phyloP scores from a whole-genome alignment of 768 basidiomycete species.

The Tricholoma sp. region DNA sequence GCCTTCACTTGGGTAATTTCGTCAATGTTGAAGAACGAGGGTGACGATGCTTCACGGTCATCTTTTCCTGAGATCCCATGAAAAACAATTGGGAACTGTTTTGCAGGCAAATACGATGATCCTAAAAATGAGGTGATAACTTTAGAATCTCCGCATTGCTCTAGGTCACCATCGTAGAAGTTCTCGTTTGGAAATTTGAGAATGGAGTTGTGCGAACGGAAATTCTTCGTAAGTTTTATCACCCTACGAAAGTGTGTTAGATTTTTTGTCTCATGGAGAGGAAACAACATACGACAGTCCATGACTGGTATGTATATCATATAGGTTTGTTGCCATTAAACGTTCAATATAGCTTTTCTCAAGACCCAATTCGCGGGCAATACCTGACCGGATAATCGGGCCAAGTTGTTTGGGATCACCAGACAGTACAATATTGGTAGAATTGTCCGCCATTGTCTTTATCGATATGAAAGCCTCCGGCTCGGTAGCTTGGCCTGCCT shows the following conservation, averaged over 20 bases:
- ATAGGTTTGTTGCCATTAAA: constrained; percentile 43
- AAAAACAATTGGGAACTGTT: constrained; percentile 57
- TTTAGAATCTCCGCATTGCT: constrained; percentile 37
- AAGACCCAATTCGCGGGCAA: constrained; percentile 53
- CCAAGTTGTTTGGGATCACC: constrained; percentile 73
- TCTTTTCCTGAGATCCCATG: constrained; percentile 58
- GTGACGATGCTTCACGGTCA: constrained; percentile 59
- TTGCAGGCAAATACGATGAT: constrained; percentile 36
- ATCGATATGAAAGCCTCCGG: constrained; percentile 60
- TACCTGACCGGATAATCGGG: constrained; percentile 55
- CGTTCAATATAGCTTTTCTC: constrained; percentile 60
- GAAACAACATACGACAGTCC: constrained; percentile 24
- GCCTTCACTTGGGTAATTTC: constrained; percentile 49
- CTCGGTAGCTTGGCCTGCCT: constrained; percentile 70
- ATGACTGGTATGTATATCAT: constrained; percentile 27
- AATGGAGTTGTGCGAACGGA: constrained; percentile 58
- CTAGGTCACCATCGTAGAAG: constrained; percentile 54
- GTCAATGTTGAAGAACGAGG: constrained; percentile 67
- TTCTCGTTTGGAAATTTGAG: constrained; percentile 54
- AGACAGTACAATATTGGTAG: constrained; percentile 56
- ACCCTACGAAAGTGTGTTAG: constrained; percentile 33
- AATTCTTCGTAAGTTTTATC: constrained; percentile 60
- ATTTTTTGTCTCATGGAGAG: not conserved
- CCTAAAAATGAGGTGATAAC: constrained; percentile 36
- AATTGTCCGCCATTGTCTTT: constrained; percentile 49